These are phyloP conservation scores for Blastocrithidia nonstop DNA, from an alignment of 208 protist genomes.

Conservation along the genomic window DNA sequence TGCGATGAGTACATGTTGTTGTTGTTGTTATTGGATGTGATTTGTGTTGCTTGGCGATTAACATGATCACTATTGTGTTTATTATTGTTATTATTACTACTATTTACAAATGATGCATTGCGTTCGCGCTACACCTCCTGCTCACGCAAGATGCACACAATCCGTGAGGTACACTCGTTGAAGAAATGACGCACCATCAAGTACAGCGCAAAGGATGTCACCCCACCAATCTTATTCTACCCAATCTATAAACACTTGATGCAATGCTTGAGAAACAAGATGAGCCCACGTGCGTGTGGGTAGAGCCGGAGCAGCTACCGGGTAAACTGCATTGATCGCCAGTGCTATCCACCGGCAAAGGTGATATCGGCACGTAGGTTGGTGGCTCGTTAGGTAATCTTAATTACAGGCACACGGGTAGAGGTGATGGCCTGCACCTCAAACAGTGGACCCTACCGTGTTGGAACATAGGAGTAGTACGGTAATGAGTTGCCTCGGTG, in stretches of 20 bases:
- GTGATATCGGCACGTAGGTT: conserved; percentile 64
- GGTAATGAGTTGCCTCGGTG: neutral
- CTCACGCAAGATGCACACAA: conserved; percentile 14
- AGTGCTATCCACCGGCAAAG: conserved; percentile 78
- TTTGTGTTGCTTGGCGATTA: too few relatives aligned
- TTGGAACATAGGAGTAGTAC: conserved; percentile 23
- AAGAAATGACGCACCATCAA: conserved; percentile 74
- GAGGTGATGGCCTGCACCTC: conserved; percentile 59
- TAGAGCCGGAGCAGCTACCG: conserved; percentile 31
- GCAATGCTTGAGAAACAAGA: conserved; percentile 74
- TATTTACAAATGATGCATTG: too few relatives aligned
- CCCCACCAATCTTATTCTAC: conserved; percentile 49
- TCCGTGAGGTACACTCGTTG: conserved; percentile 30
- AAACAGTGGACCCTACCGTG: conserved; percentile 39
- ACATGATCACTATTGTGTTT: too few relatives aligned
- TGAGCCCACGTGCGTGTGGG: conserved; percentile 44
- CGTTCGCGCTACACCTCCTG: too few relatives aligned
- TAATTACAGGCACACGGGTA: conserved; percentile 74
- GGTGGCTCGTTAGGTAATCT: conserved; percentile 46
- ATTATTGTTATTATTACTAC: too few relatives aligned
- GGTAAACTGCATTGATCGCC: conserved; percentile 68
- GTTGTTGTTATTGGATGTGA: too few relatives aligned
- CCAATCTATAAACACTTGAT: conserved; percentile 43
- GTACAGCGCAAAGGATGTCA: conserved; percentile 78
- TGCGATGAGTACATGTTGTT: too few relatives aligned